Evolutionary conservation across 2,329 filamentous ascomycete genomes (phyloP), one percentile per base, ranked within the genome.

Genomic region (Aureobasidium sp.): DNA sequence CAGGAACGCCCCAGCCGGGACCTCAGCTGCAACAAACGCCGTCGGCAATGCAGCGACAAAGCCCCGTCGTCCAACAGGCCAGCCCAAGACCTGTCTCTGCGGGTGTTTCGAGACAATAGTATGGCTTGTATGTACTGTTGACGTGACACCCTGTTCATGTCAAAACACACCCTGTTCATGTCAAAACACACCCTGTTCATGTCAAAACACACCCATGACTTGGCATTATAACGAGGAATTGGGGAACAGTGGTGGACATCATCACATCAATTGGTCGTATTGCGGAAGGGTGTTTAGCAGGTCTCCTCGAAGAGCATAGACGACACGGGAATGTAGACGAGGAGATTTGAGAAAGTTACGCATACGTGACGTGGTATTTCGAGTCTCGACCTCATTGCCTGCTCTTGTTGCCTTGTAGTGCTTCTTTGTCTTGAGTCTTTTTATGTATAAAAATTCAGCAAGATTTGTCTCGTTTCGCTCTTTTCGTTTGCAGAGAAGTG

Each of bases 71-170:
- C 29, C 57, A 66, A 51, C 70, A 73, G 58, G 68, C 68, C 23
- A 72, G 70, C 61, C 70, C 71, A 23, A 66, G 70, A 47, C 69
- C 67, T 23, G 65, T 72, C 62, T 70, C 71, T 62, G 67, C 71
- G 20, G 67, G 65, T 41, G 67, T 72, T 66, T 70, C 70, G 53
- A 66, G 68, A 62, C 51, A 39, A 26, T 51, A 53, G 39, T 53
- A 23, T 62, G 29, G 74, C 63, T 53, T 66, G 63, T 48, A 37
- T 23, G 10, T 12, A 29, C 15, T 4, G 29, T 32, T 56, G 26
- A 44, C 15, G 41, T 44, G 15, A 27, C 3, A 12, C 6, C 9
- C 26, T 29, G 15, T 9, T 34, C 29, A 34, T 10, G 10, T 20
- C n/a, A n/a, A n/a, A n/a, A n/a, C n/a, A n/a, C n/a, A n/a, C n/a